Evolutionary conservation across 495 filamentous ascomycete species (phyloP).

Genomic region (Annulohypoxylon nitens): DNA sequence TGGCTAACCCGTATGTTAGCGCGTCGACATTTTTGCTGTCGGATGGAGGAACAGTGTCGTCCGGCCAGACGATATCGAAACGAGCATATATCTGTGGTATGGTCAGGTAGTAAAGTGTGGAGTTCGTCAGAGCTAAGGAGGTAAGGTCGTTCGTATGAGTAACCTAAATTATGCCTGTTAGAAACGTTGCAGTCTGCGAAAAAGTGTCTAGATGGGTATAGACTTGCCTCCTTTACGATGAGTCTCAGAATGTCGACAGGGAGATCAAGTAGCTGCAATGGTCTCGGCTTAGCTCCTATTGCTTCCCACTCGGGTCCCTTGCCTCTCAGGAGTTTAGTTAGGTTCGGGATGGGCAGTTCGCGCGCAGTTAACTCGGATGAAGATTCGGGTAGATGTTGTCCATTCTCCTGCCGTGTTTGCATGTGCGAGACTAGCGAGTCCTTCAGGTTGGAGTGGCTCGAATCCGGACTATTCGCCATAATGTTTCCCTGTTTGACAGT

Average conservation of each 20-base stretch:
- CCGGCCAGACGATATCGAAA: conserved; percentile 96
- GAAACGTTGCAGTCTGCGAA: conserved; percentile 19
- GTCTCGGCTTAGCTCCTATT: conserved; percentile 55
- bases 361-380: conserved; percentile 27
- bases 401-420: conserved; percentile 40
- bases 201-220: neutral
- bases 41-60: conserved; percentile 71
- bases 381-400: conserved; percentile 34
- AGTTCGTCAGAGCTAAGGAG: conserved; percentile 84
- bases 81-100: conserved; percentile 91
- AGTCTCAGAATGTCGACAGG: conserved; percentile 88
- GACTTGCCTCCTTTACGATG: conserved; percentile 86
- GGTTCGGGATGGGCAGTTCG: conserved; percentile 35
- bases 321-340: conserved; percentile 53
- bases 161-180: conserved; percentile 66
- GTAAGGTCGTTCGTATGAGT: conserved; percentile 90
- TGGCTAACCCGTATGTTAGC: conserved; percentile 89
- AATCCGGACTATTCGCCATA: conserved; percentile 45
- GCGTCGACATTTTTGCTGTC: conserved; percentile 86
- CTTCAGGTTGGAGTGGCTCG: conserved; percentile 38
- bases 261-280: conserved; percentile 78
- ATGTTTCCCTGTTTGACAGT: conserved; percentile 20
- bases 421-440: conserved; percentile 33
- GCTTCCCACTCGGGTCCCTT: conserved; percentile 59
- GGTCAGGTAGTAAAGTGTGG: conserved; percentile 82